Evolutionary conservation across 2,329 filamentous ascomycete genomes (phyloP), one percentile per base, ranked within the genome.

Genomic region (Alternaria triticina): DNA sequence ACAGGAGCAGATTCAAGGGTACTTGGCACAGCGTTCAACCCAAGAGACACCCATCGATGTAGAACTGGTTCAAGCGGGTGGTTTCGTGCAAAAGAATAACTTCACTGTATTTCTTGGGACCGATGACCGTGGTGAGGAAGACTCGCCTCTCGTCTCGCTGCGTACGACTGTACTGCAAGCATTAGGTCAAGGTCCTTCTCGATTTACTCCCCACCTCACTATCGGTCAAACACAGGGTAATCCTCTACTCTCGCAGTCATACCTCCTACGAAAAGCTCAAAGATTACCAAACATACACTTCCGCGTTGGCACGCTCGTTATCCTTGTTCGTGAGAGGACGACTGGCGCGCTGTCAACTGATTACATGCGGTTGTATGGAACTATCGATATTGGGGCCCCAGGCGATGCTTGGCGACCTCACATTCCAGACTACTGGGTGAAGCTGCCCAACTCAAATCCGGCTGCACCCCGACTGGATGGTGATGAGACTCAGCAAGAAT

Each of bases 351-450:
- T 56, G 27, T 45, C 65, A 6, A 73, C 77, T 1, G 82, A 80
- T 23, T 78, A 81, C 45, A 90, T 91, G 89, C 84, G 80, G 44
- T 69, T 86, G 22, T 89, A 87, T 87, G 86, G 84, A 2, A 81
- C 77, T 3, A 79, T 90, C 20, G 74, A 83, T 43, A 28, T 78
- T n/a, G 54, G 51, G 1, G 10, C 36, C 7, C 30, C 66, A 22
- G 15, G 17, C 7, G n/a, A 49, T 9, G n/a, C 23, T 15, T 61
- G 49, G 55, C 57, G 13, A 25, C 45, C 58, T 17, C 30, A 54
- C 4, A 51, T 28, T 15, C 28, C 65, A 15, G 64, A 73, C 25
- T 64, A 69, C 33, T 74, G 71, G 72, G 56, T 71, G 7, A 47
- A 52, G 0, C 3, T 23, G 4, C n/a, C 50, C 17, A 28, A 28